Evolutionary conservation across 2,329 filamentous ascomycete species (phyloP), one percentile per base, ranked within the genome.

Genomic region (Bretziella fagacearum): DNA sequence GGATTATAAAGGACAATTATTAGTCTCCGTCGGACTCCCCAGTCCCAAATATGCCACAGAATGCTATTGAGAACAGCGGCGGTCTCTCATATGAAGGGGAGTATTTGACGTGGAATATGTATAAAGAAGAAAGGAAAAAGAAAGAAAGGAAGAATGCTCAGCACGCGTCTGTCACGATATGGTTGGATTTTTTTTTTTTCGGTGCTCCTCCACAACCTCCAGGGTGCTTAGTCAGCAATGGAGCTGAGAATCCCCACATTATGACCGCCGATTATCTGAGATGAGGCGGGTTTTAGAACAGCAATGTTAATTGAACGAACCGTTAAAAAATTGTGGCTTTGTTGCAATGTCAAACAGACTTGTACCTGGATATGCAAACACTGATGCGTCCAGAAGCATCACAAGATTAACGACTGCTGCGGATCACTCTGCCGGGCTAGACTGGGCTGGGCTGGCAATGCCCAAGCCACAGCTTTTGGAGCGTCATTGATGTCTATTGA

Each of bases 1-100:
- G 68, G 70, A 76, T 76, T 75, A 73, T 74, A 68, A 75, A 73
- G 67, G 67, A 70, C 68, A 61, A 46, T 37, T 35, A 63, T 63
- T 43, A 49, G 54, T 76, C 71, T 76, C 64, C 72, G 73, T 75
- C 70, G 60, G 62, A 30, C 58, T 46, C 30, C 40, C 59, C 40
- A n/a, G 3, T 47, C 48, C 40, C 40, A 50, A 50, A 45, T 50
- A 44, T 6, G 48, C 48, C 48, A 50, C n/a, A 18, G 23, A 41
- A 3, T 15, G 29, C 15, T 29, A 62, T 59, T 53, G 56, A 52
- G 42, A 61, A 49, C 27, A 46, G 44, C 30, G 45, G 49, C 45
- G 8, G 45, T 51, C 45, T 51, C 36, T 45, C 32, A 41, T 45
- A 32, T 47, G 33, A 40, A 39, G 36, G 41, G n/a, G 49, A 45